phyloP scores from a whole-genome alignment of 371 early-diverging fungal genomes.

The Conidiobolus incongruus region DNA sequence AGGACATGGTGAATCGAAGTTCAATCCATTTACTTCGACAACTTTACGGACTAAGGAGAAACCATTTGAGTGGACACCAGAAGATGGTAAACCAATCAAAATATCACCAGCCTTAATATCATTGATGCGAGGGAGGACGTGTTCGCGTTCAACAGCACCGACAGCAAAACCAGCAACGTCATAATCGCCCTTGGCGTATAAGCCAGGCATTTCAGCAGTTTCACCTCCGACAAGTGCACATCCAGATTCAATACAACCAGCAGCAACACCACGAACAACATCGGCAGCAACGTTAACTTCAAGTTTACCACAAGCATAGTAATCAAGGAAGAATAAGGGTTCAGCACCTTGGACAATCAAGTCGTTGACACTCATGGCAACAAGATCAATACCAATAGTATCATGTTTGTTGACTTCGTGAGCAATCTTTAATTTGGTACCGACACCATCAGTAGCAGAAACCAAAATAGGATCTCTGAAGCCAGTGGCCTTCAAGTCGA shows the following conservation, averaged over 20 bases:
- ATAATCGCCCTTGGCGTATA: slow-evolving; percentile 53
- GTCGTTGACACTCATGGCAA: slow-evolving; percentile 98
- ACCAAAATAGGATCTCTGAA: slow-evolving; percentile 80
- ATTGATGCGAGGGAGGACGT: slow-evolving; percentile 66
- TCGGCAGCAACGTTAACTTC: slow-evolving; percentile 75
- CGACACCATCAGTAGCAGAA: slow-evolving; percentile 94
- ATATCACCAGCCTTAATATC: slow-evolving; percentile 58
- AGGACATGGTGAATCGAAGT: slow-evolving; percentile 60
- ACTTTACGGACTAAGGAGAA: slow-evolving; percentile 90
- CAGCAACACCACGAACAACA: slow-evolving; percentile 82
- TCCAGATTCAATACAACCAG: slow-evolving; percentile 78
- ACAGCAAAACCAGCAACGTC: slow-evolving; percentile 95
- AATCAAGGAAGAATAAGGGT: slow-evolving; percentile 92
- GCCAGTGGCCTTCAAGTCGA: slow-evolving; percentile 83
- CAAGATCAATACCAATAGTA: slow-evolving; percentile 84
- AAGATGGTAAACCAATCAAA: slow-evolving; percentile 73
- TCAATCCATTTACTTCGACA: slow-evolving; percentile 43
- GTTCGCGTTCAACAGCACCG: slow-evolving; percentile 80
- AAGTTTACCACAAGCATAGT: slow-evolving; percentile 85
- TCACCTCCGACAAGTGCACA: slow-evolving; percentile 95
- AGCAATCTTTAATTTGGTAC: slow-evolving; percentile 93
- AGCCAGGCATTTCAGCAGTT: slow-evolving; percentile 98
- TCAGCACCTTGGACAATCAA: slow-evolving; percentile 97
- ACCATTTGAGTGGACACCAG: slow-evolving; percentile 93
- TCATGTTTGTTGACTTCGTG: slow-evolving; percentile 62